Base-by-base conservation (phyloP, 768 basidiomycete species). In the Lyophyllum decastes region DNA sequence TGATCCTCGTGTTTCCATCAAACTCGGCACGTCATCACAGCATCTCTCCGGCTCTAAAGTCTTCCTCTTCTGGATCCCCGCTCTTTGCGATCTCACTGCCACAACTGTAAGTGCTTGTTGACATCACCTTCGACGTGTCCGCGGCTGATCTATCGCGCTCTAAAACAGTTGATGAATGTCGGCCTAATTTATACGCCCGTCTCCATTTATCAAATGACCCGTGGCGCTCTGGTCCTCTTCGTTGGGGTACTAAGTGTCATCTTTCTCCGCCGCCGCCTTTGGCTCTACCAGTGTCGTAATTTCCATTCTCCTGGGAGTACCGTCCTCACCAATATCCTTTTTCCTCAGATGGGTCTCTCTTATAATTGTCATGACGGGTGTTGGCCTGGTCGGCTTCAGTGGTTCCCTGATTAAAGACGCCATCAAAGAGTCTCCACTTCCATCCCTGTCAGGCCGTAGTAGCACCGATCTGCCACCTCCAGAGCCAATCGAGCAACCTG, bases 111-210 rank as follows among this genome's bases (percentile, higher is more conserved):
- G 90, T 81, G 52, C 43, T 55, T 3, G n/a, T 19, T 60, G 62
- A 54, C 59, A 52, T 41, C 35, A 22, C 22, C 38, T 40, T 43
- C 27, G 30, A 24, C n/a, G 22, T 59, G 24, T 49, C 22, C 38
- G 17, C 34, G 38, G 9, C 44, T 59, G n/a, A 60, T 55, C 25
- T 24, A 49, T 52, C 49, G n/a, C 35, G 47, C 54, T 58, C 43
- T 34, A 57, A 54, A 38, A 43, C 57, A 84, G 82, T 68, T 97
- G 63, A 98, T 98, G 97, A 97, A 97, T 69, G 80, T 96, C 63
- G 97, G 97, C 54, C 82, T 99, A 47, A 82, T 99, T 35, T 94
- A 95, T 72, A 95, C 95, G 1, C 96, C 96, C 26, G 97, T 99
- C 54, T 95, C 92, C 43, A 94, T 98, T 65, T 98, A 93, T 78